phyloP scores from a whole-genome alignment of 2,329 filamentous ascomycete genomes.

The Trichoderma semiorbis region DNA sequence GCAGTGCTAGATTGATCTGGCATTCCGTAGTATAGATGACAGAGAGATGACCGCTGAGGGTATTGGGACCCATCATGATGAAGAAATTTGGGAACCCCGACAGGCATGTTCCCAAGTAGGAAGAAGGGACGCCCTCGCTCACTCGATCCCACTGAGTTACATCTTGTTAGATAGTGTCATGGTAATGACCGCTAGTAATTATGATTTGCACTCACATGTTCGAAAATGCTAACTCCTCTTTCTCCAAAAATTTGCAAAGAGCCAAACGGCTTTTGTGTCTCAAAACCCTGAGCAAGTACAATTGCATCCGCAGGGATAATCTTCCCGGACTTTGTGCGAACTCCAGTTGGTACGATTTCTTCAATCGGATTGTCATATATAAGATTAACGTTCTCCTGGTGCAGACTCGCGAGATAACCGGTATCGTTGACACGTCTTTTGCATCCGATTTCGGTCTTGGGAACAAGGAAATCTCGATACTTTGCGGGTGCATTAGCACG shows the following conservation, averaged over 20 bases:
- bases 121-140: slow-evolving; percentile 28
- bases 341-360: slow-evolving; percentile 18
- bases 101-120: slow-evolving; percentile 49
- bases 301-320: slow-evolving; percentile 33
- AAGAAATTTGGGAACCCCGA: slow-evolving; percentile 45
- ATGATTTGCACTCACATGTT: slow-evolving; percentile 35
- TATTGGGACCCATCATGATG: slow-evolving; percentile 32
- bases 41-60: slow-evolving; percentile 45
- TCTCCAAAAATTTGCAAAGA: slow-evolving; percentile 45
- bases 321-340: slow-evolving; percentile 22
- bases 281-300: slow-evolving; percentile 48
- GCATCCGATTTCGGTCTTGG: slow-evolving; percentile 34
- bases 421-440: slow-evolving; percentile 36
- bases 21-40: slow-evolving; percentile 51
- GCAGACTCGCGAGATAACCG: slow-evolving; percentile 31
- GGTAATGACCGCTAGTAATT: background rate
- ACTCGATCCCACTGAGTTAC: slow-evolving; percentile 23
- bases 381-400: slow-evolving; percentile 31
- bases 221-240: slow-evolving; percentile 36
- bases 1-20: slow-evolving; percentile 45
- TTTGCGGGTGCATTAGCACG: slow-evolving; percentile 24
- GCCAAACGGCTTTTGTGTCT: slow-evolving; percentile 44
- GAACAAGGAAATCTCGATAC: slow-evolving; percentile 32
- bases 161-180: background rate
- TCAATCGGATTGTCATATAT: slow-evolving; percentile 23